Evolutionary conservation across 495 filamentous ascomycete species (phyloP), one percentile per base, ranked within the genome.

Genomic region (Penicillium flavigenum): DNA sequence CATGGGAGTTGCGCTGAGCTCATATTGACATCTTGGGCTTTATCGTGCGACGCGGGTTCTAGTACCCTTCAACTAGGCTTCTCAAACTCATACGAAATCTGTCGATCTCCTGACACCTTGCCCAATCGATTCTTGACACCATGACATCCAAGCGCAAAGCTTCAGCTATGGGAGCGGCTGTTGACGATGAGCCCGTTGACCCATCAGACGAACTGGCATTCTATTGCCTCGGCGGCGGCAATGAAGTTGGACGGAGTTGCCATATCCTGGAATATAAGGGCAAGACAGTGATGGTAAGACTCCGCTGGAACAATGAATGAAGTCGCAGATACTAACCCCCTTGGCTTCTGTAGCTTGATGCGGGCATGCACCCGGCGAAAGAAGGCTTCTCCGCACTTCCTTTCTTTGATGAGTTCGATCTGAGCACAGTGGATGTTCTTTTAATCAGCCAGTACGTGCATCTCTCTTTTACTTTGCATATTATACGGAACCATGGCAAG

Each of bases 261-360:
- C 94, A 98, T 70, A 96, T 98, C 56, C 84, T 98, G 27, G 90
- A 97, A 66, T 98, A 98, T 81, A 98, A 98, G 68, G 94, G 94
- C 19, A 98, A 98, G 68, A 98, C 94, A 6, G 90, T 98, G 57
- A 98, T 98, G 94, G 91, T 93, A 76, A 56, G 86, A 75, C 10
- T 22, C 56, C 27, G 6, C n/a, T 22, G n/a, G 26, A 27, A n/a
- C 22, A 17, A 17, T 12, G 32, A 20, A 9, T 36, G 12, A 39
- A 22, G 43, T n/a, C 50, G n/a, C 12, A 20, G 8, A 41, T 51
- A 47, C 70, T 72, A 36, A 76, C 45, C n/a, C 43, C n/a, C 16
- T 19, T 31, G 31, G 3, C 11, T 46, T 54, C 24, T 38, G 59
- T 64, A 95, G 91, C 89, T 98, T 49, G 94, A 98, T 78, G 94